Percentiles rank a stretch among this genome's conserved stretches.
These are phyloP conservation scores for Fusarium camptoceras DNA, from an alignment of 2,329 filamentous ascomycete species.

Conservation along the genomic window DNA sequence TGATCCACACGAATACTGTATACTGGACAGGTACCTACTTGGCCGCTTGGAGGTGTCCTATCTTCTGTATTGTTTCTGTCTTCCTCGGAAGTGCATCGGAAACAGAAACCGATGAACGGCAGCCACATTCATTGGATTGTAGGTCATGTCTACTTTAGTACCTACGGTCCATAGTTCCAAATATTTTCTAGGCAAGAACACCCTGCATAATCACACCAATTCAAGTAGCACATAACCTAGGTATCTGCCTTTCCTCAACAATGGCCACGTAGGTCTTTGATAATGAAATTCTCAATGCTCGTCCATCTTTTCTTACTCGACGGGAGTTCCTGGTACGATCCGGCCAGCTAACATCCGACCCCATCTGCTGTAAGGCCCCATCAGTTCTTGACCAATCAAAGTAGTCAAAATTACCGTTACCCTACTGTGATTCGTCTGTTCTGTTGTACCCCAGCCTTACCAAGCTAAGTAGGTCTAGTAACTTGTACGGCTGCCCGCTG, in stretches of 20 bases:
- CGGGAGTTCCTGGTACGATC: constrained; percentile 39
- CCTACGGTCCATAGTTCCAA: background rate
- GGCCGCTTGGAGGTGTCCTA: background rate
- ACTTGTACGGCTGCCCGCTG: constrained; percentile 9
- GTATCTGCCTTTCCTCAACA: background rate
- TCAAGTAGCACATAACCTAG: background rate
- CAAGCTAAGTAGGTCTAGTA: constrained; percentile 21
- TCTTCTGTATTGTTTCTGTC: constrained; percentile 10
- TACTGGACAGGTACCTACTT: constrained; percentile 4
- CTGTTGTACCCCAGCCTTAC: constrained; percentile 17
- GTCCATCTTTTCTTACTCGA: constrained; percentile 4
- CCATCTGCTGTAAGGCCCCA: constrained; percentile 16
- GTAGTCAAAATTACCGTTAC: constrained; percentile 46
- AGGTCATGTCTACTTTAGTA: background rate
- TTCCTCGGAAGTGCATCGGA: constrained; percentile 29
- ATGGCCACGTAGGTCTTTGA: constrained; percentile 25
- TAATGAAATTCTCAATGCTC: background rate
- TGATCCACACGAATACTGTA: constrained; percentile 13
- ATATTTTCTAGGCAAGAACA: background rate
- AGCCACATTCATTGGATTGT: background rate
- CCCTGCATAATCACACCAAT: background rate
- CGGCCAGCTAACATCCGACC: constrained; percentile 45
- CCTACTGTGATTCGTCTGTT: constrained; percentile 43
- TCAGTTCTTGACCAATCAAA: constrained; percentile 44
- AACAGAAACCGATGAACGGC: background rate